phyloP scores from a whole-genome alignment of 768 basidiomycete genomes.

The Clitopilus hobsonii region DNA sequence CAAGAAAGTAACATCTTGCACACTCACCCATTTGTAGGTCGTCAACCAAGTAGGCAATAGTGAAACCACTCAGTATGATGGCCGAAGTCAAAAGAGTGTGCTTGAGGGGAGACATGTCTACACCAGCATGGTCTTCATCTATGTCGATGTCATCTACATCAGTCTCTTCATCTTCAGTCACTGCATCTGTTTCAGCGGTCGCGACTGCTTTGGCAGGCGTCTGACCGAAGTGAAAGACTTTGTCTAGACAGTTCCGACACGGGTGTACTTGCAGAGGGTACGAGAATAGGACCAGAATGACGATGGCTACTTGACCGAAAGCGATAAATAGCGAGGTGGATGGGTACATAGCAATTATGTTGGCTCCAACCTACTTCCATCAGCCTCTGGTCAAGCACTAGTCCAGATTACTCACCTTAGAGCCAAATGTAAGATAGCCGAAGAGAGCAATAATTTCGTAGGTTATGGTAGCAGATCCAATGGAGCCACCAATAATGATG shows the following conservation, averaged over 20 bases:
- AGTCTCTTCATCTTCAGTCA: slow-evolving; percentile 39
- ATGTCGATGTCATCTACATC: too few relatives aligned
- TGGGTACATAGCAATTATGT: slow-evolving; percentile 94
- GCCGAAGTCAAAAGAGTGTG: slow-evolving; percentile 65
- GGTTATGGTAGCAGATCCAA: slow-evolving; percentile 76
- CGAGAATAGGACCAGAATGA: slow-evolving; percentile 83
- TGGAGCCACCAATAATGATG: slow-evolving; percentile 78
- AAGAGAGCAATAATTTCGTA: slow-evolving; percentile 89
- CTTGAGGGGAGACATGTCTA: slow-evolving; percentile 64
- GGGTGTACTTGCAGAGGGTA: slow-evolving; percentile 96
- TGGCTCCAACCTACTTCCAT: slow-evolving; percentile 66
- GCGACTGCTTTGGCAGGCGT: slow-evolving; percentile 23
- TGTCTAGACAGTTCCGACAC: slow-evolving; percentile 87
- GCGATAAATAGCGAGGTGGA: slow-evolving; percentile 90
- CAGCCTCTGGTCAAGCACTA: neutral
- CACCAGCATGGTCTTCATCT: slow-evolving; percentile 50
- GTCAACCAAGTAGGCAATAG: slow-evolving; percentile 74
- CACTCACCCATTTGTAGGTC: slow-evolving; percentile 70
- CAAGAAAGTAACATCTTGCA: neutral
- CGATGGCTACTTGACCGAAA: slow-evolving; percentile 89
- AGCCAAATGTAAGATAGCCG: slow-evolving; percentile 93
- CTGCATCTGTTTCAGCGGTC: slow-evolving; percentile 34
- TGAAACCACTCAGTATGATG: slow-evolving; percentile 63
- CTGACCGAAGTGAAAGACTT: slow-evolving; percentile 62
- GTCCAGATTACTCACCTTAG: slow-evolving; percentile 45